phyloP scores from a whole-genome alignment of 345 rosid genomes.

The Aegle marmelos region DNA sequence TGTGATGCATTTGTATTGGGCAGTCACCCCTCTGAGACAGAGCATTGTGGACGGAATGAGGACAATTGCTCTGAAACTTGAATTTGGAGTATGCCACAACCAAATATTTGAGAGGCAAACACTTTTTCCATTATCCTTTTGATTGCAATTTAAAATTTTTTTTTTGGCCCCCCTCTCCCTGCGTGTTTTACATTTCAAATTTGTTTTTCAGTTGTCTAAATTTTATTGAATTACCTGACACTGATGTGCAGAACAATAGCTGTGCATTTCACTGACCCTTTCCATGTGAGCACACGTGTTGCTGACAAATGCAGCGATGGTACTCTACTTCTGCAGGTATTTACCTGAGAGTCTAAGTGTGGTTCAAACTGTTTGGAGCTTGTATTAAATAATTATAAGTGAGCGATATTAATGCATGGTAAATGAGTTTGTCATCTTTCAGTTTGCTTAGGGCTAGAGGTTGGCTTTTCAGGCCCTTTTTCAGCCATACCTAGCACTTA shows the following conservation, averaged over 20 bases:
- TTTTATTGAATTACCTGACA: conserved; percentile 13
- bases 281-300: conserved; percentile 79
- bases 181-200: neutral
- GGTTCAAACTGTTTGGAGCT: conserved; percentile 1
- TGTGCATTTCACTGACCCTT: conserved; percentile 92
- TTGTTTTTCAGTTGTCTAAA: neutral
- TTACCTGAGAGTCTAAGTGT: neutral
- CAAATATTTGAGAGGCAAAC: conserved; percentile 85
- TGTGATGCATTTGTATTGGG: conserved; percentile 22
- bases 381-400: neutral
- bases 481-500: neutral
- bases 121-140: conserved; percentile 9
- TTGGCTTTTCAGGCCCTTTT: neutral
- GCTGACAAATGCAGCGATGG: conserved; percentile 84
- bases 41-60: conserved; percentile 93
- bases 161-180: neutral
- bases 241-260: conserved; percentile 71
- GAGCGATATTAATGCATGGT: neutral
- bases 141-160: neutral
- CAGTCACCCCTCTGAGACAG: conserved; percentile 68
- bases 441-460: conserved; percentile 1
- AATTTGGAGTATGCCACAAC: conserved; percentile 86
- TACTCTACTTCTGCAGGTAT: conserved; percentile 84
- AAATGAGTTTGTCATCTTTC: neutral
- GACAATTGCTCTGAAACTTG: conserved; percentile 92